phyloP scores from a whole-genome alignment of 2,329 filamentous ascomycete genomes.

The Colletotrichum australisinense region DNA sequence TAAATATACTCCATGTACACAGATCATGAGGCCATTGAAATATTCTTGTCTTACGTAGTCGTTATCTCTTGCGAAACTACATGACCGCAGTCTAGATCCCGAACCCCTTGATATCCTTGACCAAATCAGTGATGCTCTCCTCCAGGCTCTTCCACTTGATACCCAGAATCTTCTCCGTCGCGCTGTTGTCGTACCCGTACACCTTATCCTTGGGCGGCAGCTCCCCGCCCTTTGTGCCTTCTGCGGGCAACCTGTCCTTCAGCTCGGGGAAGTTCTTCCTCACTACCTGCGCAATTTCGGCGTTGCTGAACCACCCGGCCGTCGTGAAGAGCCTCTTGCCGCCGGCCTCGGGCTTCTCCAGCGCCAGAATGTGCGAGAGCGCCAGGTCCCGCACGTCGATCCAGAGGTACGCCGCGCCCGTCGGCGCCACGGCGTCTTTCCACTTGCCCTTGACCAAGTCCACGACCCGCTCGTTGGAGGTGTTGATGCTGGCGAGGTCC shows the following conservation, averaged over 20 bases:
- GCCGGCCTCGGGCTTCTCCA: conserved; percentile 59
- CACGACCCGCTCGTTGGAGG: conserved; percentile 64
- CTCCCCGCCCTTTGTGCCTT: conserved; percentile 57
- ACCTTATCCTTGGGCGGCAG: conserved; percentile 51
- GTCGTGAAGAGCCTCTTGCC: conserved; percentile 64
- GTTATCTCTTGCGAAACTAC: no score
- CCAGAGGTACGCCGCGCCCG: conserved; percentile 57
- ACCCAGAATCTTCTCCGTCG: conserved; percentile 69
- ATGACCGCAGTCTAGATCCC: conserved; percentile 38
- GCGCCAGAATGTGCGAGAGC: conserved; percentile 61
- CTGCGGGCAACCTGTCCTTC: conserved; percentile 57
- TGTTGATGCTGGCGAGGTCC: conserved; percentile 58
- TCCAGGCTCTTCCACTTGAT: conserved; percentile 73
- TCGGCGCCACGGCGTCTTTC: conserved; percentile 55
- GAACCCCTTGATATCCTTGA: conserved; percentile 48
- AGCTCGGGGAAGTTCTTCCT: conserved; percentile 63
- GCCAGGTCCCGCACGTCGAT: conserved; percentile 69
- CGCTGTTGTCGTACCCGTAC: conserved; percentile 68
- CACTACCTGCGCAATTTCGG: conserved; percentile 55
- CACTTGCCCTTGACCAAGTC: conserved; percentile 62
- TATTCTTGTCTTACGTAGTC: no score
- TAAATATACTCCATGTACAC: no score
- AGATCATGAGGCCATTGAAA: no score
- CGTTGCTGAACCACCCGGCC: conserved; percentile 59
- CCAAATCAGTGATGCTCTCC: conserved; percentile 70